Base-by-base conservation (phyloP, 2,329 filamentous ascomycete genomes). In the Cylindrodendrum hubeiense region DNA sequence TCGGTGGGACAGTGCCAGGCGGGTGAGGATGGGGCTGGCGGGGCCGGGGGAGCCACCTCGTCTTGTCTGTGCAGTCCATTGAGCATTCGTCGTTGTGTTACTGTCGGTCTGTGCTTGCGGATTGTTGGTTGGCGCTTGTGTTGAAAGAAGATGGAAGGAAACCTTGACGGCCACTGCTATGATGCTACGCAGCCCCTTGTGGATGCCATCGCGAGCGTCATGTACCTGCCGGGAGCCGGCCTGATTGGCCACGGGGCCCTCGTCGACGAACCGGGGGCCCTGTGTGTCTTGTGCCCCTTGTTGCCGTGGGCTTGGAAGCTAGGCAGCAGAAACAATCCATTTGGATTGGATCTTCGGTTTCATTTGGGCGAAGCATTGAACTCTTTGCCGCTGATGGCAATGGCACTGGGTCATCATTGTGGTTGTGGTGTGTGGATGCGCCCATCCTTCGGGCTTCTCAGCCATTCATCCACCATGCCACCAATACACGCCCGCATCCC, bases 301-400 rank as follows among this genome's bases (percentile, higher is more conserved):
- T 30, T 30, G 28, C 34, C 13, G 15, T 37, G 41, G 41, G 9
- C 19, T 22, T 43, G 22, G 46, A 34, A 54, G 41, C 61, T 21
- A 71, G 69, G 69, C 69, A 71, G 65, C 69, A 60, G 51, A 67
- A 67, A 59, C 44, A 64, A 46, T 22, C 12, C 49, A 15, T 26
- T 26, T 64, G 62, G 34, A 60, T 21, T 49, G 46, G 46, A 50
- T 50, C 46, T 50, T 50, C 26, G 24, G 46, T 28, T 30, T 50
- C 17, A 26, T 19, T n/a, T 50, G 46, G 46, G 26, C 46, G 46
- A 50, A n/a, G 46, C 46, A 49, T 49, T 50, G 26, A 21, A n/a
- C 15, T 39, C 15, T 15, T 17, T 19, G 37, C 37, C 37, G 37
- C 15, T 21, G 9, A 4, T 15, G 26, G 26, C 26, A 26, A 28